A percentile compares a stretch with the other conserved stretches of the same genome.
Evolutionary conservation across 2,329 filamentous ascomycete species (phyloP).

Genomic region (Didymella pomorum): DNA sequence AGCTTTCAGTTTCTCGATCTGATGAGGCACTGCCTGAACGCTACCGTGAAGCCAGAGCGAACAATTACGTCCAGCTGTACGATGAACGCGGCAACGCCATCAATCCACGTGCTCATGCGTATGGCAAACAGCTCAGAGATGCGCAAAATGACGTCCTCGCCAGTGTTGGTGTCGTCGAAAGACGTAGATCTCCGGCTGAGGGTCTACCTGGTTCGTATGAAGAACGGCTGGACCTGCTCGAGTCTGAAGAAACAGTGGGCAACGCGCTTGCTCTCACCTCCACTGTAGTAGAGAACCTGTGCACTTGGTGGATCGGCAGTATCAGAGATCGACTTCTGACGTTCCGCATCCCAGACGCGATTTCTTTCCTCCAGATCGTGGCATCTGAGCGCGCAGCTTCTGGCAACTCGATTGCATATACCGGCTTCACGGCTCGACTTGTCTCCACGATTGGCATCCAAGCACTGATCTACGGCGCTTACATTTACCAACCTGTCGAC

Average conservation of each 20-base stretch:
- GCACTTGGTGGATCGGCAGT: conserved; percentile 48
- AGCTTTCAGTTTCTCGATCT: conserved; percentile 36
- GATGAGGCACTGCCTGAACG: conserved; percentile 29
- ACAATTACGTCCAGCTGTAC: conserved; percentile 52
- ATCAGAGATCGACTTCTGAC: conserved; percentile 43
- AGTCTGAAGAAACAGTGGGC: conserved; percentile 43
- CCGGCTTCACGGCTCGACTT: conserved; percentile 37
- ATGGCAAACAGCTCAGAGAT: conserved; percentile 52
- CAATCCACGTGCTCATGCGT: conserved; percentile 52
- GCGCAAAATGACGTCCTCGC: conserved; percentile 59
- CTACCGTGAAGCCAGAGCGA: conserved; percentile 35
- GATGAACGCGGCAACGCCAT: conserved; percentile 56
- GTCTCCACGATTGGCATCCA: conserved; percentile 34
- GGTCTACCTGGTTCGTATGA: conserved; percentile 39
- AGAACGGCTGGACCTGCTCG: conserved; percentile 40
- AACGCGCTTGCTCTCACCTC: conserved; percentile 35
- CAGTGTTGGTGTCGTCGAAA: conserved; percentile 58
- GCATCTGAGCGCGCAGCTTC: conserved; percentile 32
- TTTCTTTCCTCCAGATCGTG: conserved; percentile 40
- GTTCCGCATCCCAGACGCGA: conserved; percentile 35
- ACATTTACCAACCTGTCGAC: conserved; percentile 40
- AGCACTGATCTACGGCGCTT: conserved; percentile 28
- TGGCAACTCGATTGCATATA: conserved; percentile 36
- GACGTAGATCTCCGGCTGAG: conserved; percentile 40
- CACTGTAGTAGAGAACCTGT: conserved; percentile 38